These are phyloP conservation scores for Cicer judaicum DNA, from an alignment of 306 rosid genomes.

Conservation along the genomic window DNA sequence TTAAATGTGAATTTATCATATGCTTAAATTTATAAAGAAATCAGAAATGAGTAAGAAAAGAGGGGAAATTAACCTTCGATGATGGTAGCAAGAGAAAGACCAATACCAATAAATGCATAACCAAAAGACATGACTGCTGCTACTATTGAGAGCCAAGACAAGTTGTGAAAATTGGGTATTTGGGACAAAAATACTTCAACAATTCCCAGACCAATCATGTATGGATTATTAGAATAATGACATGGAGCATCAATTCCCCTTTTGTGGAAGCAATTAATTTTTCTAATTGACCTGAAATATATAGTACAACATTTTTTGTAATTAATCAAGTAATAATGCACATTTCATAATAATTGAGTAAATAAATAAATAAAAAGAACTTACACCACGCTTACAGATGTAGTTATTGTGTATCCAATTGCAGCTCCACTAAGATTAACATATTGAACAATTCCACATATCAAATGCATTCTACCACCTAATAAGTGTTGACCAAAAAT, in stretches of 20 bases:
- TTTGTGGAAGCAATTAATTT: slow-evolving; percentile 52
- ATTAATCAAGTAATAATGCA: slow-evolving; percentile 1
- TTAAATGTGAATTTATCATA: too few relatives aligned
- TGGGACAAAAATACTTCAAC: slow-evolving; percentile 60
- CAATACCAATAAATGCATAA: slow-evolving; percentile 59
- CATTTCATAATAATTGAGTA: neutral
- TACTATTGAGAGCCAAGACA: slow-evolving; percentile 57
- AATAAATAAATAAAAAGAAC: neutral
- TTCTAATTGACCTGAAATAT: slow-evolving; percentile 56
- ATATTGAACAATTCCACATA: slow-evolving; percentile 36
- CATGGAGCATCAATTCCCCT: slow-evolving; percentile 43
- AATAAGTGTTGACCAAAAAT: too few relatives aligned
- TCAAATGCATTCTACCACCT: slow-evolving; percentile 43
- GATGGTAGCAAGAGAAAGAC: slow-evolving; percentile 59
- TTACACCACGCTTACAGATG: slow-evolving; percentile 40
- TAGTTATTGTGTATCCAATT: slow-evolving; percentile 44
- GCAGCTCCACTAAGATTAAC: slow-evolving; percentile 34
- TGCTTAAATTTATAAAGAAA: neutral
- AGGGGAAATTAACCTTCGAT: slow-evolving; percentile 41
- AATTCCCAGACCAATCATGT: slow-evolving; percentile 62
- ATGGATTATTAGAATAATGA: slow-evolving; percentile 58
- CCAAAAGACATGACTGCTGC: slow-evolving; percentile 65
- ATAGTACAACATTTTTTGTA: neutral
- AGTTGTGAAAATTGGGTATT: slow-evolving; percentile 58
- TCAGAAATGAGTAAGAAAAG: neutral